These are phyloP conservation scores for Metarhizium sp. DNA, from an alignment of 2,329 filamentous ascomycete genomes.

Conservation along the genomic window DNA sequence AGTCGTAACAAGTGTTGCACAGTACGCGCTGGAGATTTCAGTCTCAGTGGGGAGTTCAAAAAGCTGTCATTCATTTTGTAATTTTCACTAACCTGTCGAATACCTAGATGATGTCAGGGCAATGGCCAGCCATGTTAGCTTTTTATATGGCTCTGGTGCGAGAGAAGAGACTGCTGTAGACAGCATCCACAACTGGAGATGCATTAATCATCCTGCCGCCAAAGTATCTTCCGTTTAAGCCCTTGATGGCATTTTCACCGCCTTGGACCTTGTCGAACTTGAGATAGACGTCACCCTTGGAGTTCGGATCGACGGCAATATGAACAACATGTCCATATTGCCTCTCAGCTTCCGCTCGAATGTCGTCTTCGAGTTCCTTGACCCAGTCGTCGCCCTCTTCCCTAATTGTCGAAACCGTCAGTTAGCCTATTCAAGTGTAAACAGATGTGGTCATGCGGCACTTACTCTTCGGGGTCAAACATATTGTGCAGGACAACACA, in stretches of 20 bases:
- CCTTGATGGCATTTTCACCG: slow-evolving; percentile 95
- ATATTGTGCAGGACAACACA: slow-evolving; percentile 94
- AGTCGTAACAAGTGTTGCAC: neutral
- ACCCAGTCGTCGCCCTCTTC: slow-evolving; percentile 83
- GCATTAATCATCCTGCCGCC: slow-evolving; percentile 88
- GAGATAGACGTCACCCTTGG: slow-evolving; percentile 91
- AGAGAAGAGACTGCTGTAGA: slow-evolving; percentile 95
- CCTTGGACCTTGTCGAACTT: slow-evolving; percentile 96
- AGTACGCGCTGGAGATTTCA: neutral
- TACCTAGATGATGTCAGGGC: slow-evolving; percentile 39
- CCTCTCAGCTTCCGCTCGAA: slow-evolving; percentile 82
- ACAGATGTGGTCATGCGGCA: slow-evolving; percentile 14
- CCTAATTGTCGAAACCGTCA: slow-evolving; percentile 31
- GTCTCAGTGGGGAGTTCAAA: neutral
- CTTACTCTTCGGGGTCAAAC: slow-evolving; percentile 88
- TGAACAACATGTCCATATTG: slow-evolving; percentile 98
- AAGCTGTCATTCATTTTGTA: slow-evolving; percentile 2
- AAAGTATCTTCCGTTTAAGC: slow-evolving; percentile 94
- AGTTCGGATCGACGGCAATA: slow-evolving; percentile 89
- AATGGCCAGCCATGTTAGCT: slow-evolving; percentile 40
- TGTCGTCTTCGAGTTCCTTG: slow-evolving; percentile 89
- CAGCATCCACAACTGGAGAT: slow-evolving; percentile 91
- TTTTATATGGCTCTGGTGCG: slow-evolving; percentile 69
- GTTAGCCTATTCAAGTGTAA: neutral
- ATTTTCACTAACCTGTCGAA: slow-evolving; percentile 25